phyloP scores from a whole-genome alignment of 2,329 filamentous ascomycete genomes.

The Colletotrichum lentis region DNA sequence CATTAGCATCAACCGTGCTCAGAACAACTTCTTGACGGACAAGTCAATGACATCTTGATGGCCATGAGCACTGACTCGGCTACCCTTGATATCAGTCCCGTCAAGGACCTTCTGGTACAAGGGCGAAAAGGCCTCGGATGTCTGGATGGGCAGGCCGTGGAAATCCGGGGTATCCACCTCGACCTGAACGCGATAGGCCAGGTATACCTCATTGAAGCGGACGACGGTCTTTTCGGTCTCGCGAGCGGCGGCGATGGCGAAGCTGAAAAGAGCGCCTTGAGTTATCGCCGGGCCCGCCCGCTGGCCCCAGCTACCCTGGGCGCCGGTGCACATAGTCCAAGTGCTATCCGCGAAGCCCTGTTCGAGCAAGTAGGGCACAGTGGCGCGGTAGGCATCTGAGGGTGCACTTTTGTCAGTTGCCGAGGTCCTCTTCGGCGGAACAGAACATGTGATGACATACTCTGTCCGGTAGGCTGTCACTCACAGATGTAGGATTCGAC shows the following conservation, averaged over 20 bases:
- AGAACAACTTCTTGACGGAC: background rate
- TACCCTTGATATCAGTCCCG: constrained; percentile 2
- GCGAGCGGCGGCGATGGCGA: constrained; percentile 44
- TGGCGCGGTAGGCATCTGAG: constrained; percentile 45
- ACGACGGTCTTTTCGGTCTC: constrained; percentile 47
- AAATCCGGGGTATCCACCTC: constrained; percentile 32
- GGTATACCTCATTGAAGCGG: constrained; percentile 52
- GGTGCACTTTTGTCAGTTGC: background rate
- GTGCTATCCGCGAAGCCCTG: constrained; percentile 40
- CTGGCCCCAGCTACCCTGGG: constrained; percentile 42
- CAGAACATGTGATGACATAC: too few species aligned
- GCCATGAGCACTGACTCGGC: background rate
- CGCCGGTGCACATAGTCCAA: constrained; percentile 48
- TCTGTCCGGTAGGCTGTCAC: background rate
- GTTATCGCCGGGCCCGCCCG: constrained; percentile 43
- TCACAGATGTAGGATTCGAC: constrained; percentile 48
- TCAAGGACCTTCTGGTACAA: background rate
- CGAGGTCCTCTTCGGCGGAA: background rate
- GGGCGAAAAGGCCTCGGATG: background rate
- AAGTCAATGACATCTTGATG: background rate
- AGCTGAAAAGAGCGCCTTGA: constrained; percentile 50
- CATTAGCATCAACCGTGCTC: background rate
- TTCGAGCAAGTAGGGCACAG: constrained; percentile 46
- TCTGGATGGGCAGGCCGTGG: background rate
- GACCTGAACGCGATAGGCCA: constrained; percentile 44